A percentile compares a stretch with the other conserved stretches of the same genome.
These are phyloP conservation scores for Rhodomyrtus tomentosa DNA, from an alignment of 345 rosid species.

Conservation along the genomic window DNA sequence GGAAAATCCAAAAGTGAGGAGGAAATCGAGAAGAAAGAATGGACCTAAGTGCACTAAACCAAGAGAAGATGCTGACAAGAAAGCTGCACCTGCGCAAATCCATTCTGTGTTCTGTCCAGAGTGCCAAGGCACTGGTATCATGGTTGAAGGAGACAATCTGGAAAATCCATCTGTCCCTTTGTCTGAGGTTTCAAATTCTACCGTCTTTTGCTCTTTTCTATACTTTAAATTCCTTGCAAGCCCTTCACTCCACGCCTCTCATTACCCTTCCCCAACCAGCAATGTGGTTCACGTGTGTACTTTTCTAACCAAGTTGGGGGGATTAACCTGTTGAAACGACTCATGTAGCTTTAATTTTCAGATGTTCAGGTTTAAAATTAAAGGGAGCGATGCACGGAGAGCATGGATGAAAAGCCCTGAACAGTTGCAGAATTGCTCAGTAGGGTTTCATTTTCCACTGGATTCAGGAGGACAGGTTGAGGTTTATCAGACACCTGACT, in stretches of 20 bases:
- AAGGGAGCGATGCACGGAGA: conserved; percentile 63
- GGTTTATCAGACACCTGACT: conserved; percentile 22
- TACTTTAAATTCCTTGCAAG: neutral
- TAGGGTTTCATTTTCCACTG: conserved; percentile 61
- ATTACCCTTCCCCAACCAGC: neutral
- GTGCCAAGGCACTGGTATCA: conserved; percentile 83
- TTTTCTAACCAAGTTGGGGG: neutral
- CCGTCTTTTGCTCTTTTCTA: neutral
- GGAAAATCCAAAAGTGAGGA: conserved; percentile 25
- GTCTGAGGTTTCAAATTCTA: conserved; percentile 50
- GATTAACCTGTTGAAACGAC: neutral
- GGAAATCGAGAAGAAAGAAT: conserved; percentile 45
- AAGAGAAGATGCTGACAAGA: conserved; percentile 17
- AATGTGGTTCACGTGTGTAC: neutral
- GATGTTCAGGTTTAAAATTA: conserved; percentile 72
- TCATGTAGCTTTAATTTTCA: conserved; percentile 7
- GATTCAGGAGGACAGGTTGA: conserved; percentile 20
- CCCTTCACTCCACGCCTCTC: neutral
- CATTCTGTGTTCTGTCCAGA: conserved; percentile 77
- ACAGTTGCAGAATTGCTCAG: conserved; percentile 61
- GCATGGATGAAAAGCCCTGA: conserved; percentile 91
- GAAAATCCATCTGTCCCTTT: conserved; percentile 57
- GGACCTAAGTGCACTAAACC: conserved; percentile 23
- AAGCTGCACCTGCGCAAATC: conserved; percentile 21
- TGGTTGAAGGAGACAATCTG: conserved; percentile 38